phyloP scores from a whole-genome alignment of 495 filamentous ascomycete genomes.

The Pyrenopolyporus hunteri region DNA sequence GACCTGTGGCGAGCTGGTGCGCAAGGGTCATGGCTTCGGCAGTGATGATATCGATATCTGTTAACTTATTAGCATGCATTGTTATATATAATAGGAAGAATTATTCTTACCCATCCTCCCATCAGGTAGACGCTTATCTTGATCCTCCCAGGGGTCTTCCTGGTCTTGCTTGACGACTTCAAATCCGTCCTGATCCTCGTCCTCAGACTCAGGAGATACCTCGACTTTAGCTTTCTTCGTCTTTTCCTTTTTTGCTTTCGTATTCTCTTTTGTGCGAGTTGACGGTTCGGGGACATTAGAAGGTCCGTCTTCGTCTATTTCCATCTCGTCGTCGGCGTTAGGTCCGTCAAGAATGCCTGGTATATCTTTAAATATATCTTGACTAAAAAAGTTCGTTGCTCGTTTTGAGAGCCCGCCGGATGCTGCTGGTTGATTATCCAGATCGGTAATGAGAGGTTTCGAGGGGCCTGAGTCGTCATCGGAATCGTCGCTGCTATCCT shows the following conservation, averaged over 20 bases:
- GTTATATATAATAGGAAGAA: background rate
- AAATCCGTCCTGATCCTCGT: slow-evolving; percentile 55
- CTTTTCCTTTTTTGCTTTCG: slow-evolving; percentile 34
- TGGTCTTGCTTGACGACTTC: slow-evolving; percentile 61
- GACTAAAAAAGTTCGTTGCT: slow-evolving; percentile 88
- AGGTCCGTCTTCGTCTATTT: slow-evolving; percentile 57
- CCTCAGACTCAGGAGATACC: slow-evolving; percentile 46
- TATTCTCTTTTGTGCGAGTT: slow-evolving; percentile 12
- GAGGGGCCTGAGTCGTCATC: slow-evolving; percentile 50
- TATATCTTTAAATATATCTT: slow-evolving; percentile 90
- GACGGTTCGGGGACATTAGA: slow-evolving; percentile 23
- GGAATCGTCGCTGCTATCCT: slow-evolving; percentile 61
- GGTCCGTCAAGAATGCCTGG: slow-evolving; percentile 61
- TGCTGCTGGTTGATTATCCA: slow-evolving; percentile 55
- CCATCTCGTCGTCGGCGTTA: slow-evolving; percentile 53
- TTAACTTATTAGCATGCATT: slow-evolving; percentile 40
- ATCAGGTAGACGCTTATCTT: slow-evolving; percentile 69
- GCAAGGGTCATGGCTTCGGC: slow-evolving; percentile 99
- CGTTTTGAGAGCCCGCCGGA: slow-evolving; percentile 73
- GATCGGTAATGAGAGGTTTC: slow-evolving; percentile 56
- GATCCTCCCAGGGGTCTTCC: slow-evolving; percentile 69
- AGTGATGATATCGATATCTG: slow-evolving; percentile 97
- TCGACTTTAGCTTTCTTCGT: slow-evolving; percentile 37
- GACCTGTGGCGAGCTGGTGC: slow-evolving; percentile 84
- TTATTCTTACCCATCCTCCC: slow-evolving; percentile 67